Conservation (phyloP, 2,329 filamentous ascomycete species). For the Trichoderma cornu-damae region DNA sequence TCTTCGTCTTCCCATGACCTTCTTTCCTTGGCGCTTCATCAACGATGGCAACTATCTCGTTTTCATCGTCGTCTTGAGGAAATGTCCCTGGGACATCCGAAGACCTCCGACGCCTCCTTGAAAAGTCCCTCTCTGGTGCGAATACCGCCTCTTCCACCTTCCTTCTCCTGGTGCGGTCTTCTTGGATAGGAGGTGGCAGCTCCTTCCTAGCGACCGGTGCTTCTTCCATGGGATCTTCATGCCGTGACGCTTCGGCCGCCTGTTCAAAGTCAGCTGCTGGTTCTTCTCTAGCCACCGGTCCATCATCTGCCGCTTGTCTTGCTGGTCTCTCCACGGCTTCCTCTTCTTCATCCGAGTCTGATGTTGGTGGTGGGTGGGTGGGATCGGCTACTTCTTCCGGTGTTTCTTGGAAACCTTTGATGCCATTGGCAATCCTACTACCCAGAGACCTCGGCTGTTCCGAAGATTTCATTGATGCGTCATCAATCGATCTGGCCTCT, state of each 20-base stretch:
- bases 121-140: conserved; percentile 21
- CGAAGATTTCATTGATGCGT: conserved; percentile 38
- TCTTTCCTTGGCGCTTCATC: conserved; percentile 44
- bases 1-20: conserved; percentile 34
- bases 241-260: conserved; percentile 27
- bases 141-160: background rate
- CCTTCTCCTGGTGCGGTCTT: background rate
- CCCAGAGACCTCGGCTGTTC: conserved; percentile 43
- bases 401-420: conserved; percentile 51
- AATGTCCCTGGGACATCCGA: conserved; percentile 48
- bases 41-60: conserved; percentile 47
- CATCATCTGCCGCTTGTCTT: conserved; percentile 20
- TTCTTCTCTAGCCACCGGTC: conserved; percentile 26
- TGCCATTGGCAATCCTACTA: conserved; percentile 52
- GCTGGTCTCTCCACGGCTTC: conserved; percentile 12
- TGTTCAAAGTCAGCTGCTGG: conserved; percentile 18
- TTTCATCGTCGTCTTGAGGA: conserved; percentile 47
- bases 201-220: background rate
- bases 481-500: conserved; percentile 21
- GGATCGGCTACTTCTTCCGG: conserved; percentile 37
- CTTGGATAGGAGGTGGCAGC: background rate
- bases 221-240: conserved; percentile 3
- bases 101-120: conserved; percentile 29
- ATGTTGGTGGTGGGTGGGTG: conserved; percentile 35
- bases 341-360: conserved; percentile 22